phyloP scores from a whole-genome alignment of 345 rosid genomes.

The Barbarea vulgaris region DNA sequence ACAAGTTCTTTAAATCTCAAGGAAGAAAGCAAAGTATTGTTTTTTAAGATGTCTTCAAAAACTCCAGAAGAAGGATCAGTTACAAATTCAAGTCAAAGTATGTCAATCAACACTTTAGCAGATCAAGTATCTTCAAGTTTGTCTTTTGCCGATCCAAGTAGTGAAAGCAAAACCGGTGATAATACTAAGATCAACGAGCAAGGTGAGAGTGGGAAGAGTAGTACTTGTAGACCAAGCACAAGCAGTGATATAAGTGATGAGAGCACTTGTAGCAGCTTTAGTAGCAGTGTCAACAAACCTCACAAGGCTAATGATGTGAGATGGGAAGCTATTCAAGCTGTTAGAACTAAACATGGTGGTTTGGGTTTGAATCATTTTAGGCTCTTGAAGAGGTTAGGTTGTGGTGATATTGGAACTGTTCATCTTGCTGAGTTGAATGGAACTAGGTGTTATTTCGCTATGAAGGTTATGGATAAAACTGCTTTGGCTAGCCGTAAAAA shows the following conservation, averaged over 20 bases:
- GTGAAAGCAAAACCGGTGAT: constrained; percentile 43
- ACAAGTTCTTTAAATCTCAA: constrained; percentile 18
- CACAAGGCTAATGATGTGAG: constrained; percentile 75
- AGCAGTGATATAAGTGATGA: constrained; percentile 85
- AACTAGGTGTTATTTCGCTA: constrained; percentile 71
- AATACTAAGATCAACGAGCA: constrained; percentile 43
- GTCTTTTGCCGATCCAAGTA: constrained; percentile 52
- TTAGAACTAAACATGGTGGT: constrained; percentile 63
- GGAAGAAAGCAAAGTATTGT: constrained; percentile 38
- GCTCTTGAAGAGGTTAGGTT: constrained; percentile 73
- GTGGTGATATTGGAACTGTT: constrained; percentile 85
- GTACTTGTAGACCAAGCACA: constrained; percentile 66
- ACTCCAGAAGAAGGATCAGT: constrained; percentile 48
- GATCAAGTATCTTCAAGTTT: constrained; percentile 57
- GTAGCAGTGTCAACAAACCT: constrained; percentile 73
- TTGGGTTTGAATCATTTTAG: constrained; percentile 77
- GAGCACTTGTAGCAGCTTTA: constrained; percentile 80
- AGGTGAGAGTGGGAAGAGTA: constrained; percentile 71
- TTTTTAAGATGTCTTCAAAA: constrained; percentile 64
- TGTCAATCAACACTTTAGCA: constrained; percentile 46
- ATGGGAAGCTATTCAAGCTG: constrained; percentile 86
- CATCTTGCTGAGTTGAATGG: constrained; percentile 76
- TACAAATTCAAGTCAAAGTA: constrained; percentile 37
- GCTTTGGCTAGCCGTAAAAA: constrained; percentile 78
- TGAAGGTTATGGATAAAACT: constrained; percentile 81